Percentiles rank a stretch among this genome's conserved stretches.
Evolutionary conservation across 768 basidiomycete species (phyloP).

Genomic region (Tubosaeta brunneosetosa): DNA sequence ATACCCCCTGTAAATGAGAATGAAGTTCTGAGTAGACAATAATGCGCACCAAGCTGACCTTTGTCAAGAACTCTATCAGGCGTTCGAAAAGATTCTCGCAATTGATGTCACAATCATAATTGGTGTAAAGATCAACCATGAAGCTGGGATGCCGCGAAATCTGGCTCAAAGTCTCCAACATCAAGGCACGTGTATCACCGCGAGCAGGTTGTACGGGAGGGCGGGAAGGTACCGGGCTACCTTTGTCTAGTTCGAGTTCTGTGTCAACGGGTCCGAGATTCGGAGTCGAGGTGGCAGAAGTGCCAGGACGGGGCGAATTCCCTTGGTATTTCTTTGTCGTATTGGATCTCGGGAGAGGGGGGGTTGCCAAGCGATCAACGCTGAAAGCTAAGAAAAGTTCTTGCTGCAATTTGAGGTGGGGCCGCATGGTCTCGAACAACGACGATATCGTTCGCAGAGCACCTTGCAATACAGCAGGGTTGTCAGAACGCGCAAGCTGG

Average conservation of each 20-base stretch:
- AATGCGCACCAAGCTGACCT: slow-evolving; percentile 44
- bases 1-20: slow-evolving; percentile 58
- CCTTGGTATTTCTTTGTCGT: slow-evolving; percentile 32
- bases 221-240: slow-evolving; percentile 47
- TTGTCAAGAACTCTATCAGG: slow-evolving; percentile 80
- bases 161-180: slow-evolving; percentile 82
- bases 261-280: slow-evolving; percentile 35
- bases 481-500: slow-evolving; percentile 92
- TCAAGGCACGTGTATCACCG: slow-evolving; percentile 82
- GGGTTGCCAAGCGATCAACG: slow-evolving; percentile 80
- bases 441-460: slow-evolving; percentile 84
- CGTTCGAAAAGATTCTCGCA: slow-evolving; percentile 95
- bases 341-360: slow-evolving; percentile 30
- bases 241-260: slow-evolving; percentile 45
- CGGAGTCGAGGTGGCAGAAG: slow-evolving; percentile 45
- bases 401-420: slow-evolving; percentile 86
- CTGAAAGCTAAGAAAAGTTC: slow-evolving; percentile 94
- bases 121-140: slow-evolving; percentile 93
- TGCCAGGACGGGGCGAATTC: slow-evolving; percentile 50
- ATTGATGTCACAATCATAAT: slow-evolving; percentile 96
- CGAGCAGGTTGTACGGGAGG: slow-evolving; percentile 70
- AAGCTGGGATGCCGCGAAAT: slow-evolving; percentile 82
- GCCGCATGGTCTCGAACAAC: slow-evolving; percentile 81
- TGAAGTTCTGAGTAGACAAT: slow-evolving; percentile 3
- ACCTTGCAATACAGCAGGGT: slow-evolving; percentile 69